phyloP scores from a whole-genome alignment of 2,329 filamentous ascomycete species.

The Penicillium hordei region DNA sequence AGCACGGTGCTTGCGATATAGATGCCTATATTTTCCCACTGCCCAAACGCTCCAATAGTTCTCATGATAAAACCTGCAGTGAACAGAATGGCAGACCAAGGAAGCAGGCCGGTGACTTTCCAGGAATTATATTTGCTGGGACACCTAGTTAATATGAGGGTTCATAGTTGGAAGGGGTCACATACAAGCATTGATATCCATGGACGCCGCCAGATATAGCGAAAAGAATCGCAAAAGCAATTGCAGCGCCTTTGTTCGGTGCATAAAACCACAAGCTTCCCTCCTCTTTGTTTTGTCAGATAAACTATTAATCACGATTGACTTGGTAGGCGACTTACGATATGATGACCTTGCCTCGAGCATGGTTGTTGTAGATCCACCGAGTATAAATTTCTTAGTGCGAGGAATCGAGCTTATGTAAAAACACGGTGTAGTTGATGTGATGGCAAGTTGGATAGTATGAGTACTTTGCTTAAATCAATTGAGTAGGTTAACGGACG shows the following conservation, averaged over 20 bases:
- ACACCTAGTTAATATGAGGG: constrained; percentile 6
- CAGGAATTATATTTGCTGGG: constrained; percentile 42
- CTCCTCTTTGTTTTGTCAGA: constrained; percentile 23
- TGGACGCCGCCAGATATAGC: constrained; percentile 39
- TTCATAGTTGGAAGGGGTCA: not conserved
- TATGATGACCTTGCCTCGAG: too few relatives aligned
- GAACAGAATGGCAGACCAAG: constrained; percentile 45
- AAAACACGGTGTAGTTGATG: not conserved
- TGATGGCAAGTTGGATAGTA: too few relatives aligned
- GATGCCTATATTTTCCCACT: constrained; percentile 37
- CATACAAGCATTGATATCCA: constrained; percentile 41
- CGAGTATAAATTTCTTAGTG: not conserved
- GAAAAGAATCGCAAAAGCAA: constrained; percentile 44
- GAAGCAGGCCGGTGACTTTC: constrained; percentile 43
- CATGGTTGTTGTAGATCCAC: too few relatives aligned
- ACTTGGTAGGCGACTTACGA: too few relatives aligned
- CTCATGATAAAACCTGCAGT: constrained; percentile 41
- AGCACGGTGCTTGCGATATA: constrained; percentile 40
- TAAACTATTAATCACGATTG: too few relatives aligned
- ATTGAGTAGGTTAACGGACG: too few relatives aligned
- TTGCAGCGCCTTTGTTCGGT: constrained; percentile 44
- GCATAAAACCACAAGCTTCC: constrained; percentile 39
- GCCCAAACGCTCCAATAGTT: constrained; percentile 37
- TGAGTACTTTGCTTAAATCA: too few relatives aligned
- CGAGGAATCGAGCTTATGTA: not conserved